These are phyloP conservation scores for Phlyctochytrium bullatum DNA, from an alignment of 192 early-diverging fungal genomes.

Conservation along the genomic window DNA sequence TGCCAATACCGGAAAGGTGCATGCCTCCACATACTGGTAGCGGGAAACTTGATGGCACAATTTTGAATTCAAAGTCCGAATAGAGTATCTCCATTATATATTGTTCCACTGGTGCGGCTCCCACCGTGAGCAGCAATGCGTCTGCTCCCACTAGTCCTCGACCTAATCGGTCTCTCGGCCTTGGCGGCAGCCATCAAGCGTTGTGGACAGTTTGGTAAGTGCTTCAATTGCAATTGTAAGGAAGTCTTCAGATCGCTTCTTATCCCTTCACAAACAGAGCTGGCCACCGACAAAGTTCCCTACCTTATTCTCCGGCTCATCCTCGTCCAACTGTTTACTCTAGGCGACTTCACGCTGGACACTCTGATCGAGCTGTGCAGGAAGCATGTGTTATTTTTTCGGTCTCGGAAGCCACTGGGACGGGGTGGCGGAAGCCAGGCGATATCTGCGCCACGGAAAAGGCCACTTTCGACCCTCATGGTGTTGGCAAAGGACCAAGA, in stretches of 20 bases:
- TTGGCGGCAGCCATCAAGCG: not conserved
- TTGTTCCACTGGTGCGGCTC: not conserved
- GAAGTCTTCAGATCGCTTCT: not conserved
- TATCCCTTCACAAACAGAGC: not conserved
- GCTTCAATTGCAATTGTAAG: not conserved
- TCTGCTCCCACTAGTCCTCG: not conserved
- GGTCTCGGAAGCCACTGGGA: too few species aligned
- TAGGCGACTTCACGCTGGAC: slow-evolving; percentile 2
- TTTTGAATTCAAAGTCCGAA: not conserved
- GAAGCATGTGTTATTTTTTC: not conserved
- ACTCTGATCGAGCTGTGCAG: not conserved
- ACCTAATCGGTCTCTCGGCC: not conserved
- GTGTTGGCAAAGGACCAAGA: too few species aligned
- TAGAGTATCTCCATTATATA: not conserved
- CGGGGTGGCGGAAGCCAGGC: too few species aligned
- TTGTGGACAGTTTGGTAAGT: not conserved
- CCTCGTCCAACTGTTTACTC: not conserved
- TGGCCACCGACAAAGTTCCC: not conserved
- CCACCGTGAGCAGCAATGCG: not conserved
- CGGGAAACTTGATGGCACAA: too few species aligned
- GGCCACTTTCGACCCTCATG: too few species aligned
- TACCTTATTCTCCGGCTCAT: not conserved
- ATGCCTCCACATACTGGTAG: too few species aligned
- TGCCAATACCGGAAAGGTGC: too few species aligned
- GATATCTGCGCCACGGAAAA: too few species aligned